These are phyloP conservation scores for Auricularia cornea DNA, from an alignment of 768 basidiomycete species.

Conservation along the genomic window DNA sequence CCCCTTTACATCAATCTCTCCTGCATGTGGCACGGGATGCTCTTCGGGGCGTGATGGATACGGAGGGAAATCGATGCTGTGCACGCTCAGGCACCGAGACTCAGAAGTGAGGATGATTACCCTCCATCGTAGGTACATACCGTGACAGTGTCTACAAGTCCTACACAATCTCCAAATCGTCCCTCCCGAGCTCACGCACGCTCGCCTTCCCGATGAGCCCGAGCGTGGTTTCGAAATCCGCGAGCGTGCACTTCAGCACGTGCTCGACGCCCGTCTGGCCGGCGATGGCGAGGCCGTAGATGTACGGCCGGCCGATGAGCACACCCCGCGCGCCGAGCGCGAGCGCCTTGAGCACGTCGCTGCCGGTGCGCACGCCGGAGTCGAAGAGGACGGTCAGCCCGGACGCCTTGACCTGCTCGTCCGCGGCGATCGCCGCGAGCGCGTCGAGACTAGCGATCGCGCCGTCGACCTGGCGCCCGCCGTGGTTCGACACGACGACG, in stretches of 20 bases:
- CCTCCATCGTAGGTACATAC: too few relatives aligned
- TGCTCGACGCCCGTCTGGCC: slow-evolving; percentile 72
- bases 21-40: too few relatives aligned
- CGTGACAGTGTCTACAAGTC: background rate
- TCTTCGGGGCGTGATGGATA: too few relatives aligned
- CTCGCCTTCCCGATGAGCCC: slow-evolving; percentile 41
- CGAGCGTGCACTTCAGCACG: slow-evolving; percentile 56
- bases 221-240: slow-evolving; percentile 59
- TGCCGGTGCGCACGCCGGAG: slow-evolving; percentile 68
- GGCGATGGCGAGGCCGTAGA: slow-evolving; percentile 62
- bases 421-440: slow-evolving; percentile 59
- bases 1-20: too few relatives aligned
- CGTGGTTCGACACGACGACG: slow-evolving; percentile 76
- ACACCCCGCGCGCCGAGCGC: slow-evolving; percentile 82
- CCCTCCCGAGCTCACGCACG: background rate
- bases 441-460: slow-evolving; percentile 66
- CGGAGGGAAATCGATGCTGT: too few relatives aligned
- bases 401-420: slow-evolving; percentile 46
- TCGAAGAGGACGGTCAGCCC: slow-evolving; percentile 63
- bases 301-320: slow-evolving; percentile 64
- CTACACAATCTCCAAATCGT: background rate
- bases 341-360: slow-evolving; percentile 51
- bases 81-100: too few relatives aligned
- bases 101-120: too few relatives aligned
- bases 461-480: slow-evolving; percentile 49